Evolutionary conservation across 495 filamentous ascomycete genomes (phyloP).

Genomic region (Penicillium nucicola): DNA sequence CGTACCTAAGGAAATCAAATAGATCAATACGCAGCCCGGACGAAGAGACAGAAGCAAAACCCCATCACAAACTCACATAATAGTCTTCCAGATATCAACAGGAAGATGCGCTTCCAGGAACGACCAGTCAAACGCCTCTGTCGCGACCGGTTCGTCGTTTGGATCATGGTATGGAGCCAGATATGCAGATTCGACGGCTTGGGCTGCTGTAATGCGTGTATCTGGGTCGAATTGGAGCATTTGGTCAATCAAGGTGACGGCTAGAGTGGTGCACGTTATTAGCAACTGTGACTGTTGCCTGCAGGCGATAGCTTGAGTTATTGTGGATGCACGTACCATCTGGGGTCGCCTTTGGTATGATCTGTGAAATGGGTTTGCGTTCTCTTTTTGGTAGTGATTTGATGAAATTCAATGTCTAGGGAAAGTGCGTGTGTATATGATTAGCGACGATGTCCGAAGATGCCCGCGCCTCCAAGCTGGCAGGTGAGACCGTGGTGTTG

Average conservation of each 20-base stretch:
- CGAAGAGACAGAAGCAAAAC: neutral
- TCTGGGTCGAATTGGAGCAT: constrained; percentile 97
- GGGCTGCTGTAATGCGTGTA: constrained; percentile 76
- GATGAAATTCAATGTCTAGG: constrained; percentile 87
- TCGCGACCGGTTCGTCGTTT: constrained; percentile 86
- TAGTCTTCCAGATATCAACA: constrained; percentile 98
- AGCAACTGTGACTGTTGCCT: too few relatives aligned
- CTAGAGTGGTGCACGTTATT: too few relatives aligned
- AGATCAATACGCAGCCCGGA: constrained; percentile 3
- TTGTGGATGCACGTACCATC: constrained; percentile 56
- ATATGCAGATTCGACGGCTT: constrained; percentile 82
- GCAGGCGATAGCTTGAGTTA: too few relatives aligned
- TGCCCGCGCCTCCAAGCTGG: too few relatives aligned
- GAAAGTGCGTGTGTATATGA: too few relatives aligned
- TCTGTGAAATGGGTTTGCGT: constrained; percentile 78
- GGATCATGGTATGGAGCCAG: constrained; percentile 96
- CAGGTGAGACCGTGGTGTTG: neutral
- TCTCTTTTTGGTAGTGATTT: constrained; percentile 90
- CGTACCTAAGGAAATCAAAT: constrained; percentile 63
- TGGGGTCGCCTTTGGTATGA: constrained; percentile 87
- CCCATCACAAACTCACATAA: constrained; percentile 67
- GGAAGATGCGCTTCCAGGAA: constrained; percentile 97
- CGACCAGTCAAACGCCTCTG: constrained; percentile 97
- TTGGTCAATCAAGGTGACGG: constrained; percentile 82
- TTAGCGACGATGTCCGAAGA: too few relatives aligned